Percentiles rank a stretch among this genome's conserved stretches.
These are phyloP conservation scores for Plantago coronopus DNA, from an alignment of 305 asterid genomes.

Conservation along the genomic window DNA sequence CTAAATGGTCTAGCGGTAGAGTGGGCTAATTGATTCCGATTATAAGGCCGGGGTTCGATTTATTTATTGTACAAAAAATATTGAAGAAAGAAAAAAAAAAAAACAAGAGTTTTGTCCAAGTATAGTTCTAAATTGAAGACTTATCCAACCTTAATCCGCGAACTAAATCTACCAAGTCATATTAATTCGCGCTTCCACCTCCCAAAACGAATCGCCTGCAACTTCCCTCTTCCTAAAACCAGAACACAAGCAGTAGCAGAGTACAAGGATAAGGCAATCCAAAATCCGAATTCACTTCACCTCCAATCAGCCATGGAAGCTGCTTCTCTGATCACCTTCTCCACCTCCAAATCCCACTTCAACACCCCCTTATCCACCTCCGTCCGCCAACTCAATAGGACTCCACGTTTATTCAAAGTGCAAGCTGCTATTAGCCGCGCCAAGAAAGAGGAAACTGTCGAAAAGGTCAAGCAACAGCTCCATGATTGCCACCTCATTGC, in stretches of 20 bases:
- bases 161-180: too few species aligned
- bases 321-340: slow-evolving; percentile 52
- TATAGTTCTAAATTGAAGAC: too few species aligned
- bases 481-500: slow-evolving; percentile 69
- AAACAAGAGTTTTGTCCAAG: too few species aligned
- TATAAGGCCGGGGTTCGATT: too few species aligned
- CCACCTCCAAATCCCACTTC: slow-evolving; percentile 54
- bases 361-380: slow-evolving; percentile 39
- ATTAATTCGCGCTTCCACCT: too few species aligned
- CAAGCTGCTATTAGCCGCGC: slow-evolving; percentile 74
- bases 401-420: slow-evolving; percentile 35
- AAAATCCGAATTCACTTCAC: background rate
- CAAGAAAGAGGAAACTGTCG: slow-evolving; percentile 85
- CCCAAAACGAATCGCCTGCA: too few species aligned
- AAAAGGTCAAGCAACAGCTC: slow-evolving; percentile 64
- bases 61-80: too few species aligned
- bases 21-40: too few species aligned
- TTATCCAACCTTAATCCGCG: too few species aligned
- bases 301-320: slow-evolving; percentile 55
- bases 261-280: background rate
- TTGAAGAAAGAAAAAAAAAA: too few species aligned
- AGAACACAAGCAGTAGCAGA: background rate
- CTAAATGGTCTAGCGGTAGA: too few species aligned
- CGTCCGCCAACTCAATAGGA: slow-evolving; percentile 23
- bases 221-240: too few species aligned